Evolutionary conservation across 257 asterid species (phyloP).

Genomic region (Nicotiana knightiana): DNA sequence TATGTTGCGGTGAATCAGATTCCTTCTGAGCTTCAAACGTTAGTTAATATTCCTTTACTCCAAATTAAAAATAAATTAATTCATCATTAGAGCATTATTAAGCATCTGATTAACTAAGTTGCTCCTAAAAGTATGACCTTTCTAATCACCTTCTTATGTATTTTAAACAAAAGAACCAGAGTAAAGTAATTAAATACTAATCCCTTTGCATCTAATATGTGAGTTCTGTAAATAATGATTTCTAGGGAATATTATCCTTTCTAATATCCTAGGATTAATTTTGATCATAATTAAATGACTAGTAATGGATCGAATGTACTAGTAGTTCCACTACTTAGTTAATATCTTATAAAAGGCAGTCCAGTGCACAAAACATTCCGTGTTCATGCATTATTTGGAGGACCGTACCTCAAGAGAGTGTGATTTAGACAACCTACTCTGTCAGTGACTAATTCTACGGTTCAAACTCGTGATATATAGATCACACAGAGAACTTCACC

Average conservation of each 20-base stretch:
- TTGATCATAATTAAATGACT: neutral
- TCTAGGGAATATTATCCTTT: neutral
- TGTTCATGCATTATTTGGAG: no score
- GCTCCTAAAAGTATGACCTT: no score
- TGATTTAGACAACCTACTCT: no score
- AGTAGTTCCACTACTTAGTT: neutral
- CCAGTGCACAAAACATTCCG: no score
- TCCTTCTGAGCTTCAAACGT: neutral
- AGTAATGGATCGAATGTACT: neutral
- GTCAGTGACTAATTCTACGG: no score
- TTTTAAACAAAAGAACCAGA: neutral
- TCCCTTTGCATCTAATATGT: no score
- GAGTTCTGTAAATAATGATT: neutral
- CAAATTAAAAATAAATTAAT: neutral
- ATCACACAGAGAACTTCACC: no score
- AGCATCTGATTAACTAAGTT: neutral
- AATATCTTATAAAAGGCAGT: no score
- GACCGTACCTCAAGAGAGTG: neutral
- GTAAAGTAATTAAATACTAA: neutral
- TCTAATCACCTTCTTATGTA: neutral
- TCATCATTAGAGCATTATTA: neutral
- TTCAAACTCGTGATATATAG: no score
- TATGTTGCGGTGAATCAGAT: neutral
- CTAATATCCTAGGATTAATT: neutral
- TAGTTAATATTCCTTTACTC: neutral